Base-by-base conservation (phyloP, 2,329 filamentous ascomycete species). In the Lachnellula hyalina region DNA sequence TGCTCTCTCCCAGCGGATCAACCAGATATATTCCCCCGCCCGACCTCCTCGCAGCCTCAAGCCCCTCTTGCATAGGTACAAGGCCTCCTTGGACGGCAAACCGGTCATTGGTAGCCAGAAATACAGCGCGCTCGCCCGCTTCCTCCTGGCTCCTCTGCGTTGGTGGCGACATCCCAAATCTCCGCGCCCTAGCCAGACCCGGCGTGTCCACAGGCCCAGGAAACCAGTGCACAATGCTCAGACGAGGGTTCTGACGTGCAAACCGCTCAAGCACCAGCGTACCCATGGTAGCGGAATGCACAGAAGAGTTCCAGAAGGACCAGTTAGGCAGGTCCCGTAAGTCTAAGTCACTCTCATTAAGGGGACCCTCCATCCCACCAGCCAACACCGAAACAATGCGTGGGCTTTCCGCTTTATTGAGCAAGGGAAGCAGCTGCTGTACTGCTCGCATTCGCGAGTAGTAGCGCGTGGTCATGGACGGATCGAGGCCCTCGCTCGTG, bases 391-490 rank as follows among this genome's bases (percentile, higher is more conserved):
- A 75, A 34, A 83, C 73, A 14, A 83, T 78, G 12, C 80, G 76
- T 0, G 76, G 73, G 17, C 25, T 38, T 7, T 80, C 68, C 1
- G 65, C 57, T 0, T 69, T 56, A 0, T 78, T 75, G 0, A 86
- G 70, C 0, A 77, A 71, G 0, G 82, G 81, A 12, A 85, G 74
- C 0, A 86, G 73, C 49, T 81, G 79, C 50, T 73, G 51, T 11
- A 77, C 71, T 62, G 83, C 78, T 36, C 78, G 78, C 51, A 78
- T 72, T 15, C 82, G 81, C 1, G 77, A 72, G 67, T 84, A 84
- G 67, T 79, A 79, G 8, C 71, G 70, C 11, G 84, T 71, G 5
- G 75, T 71, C 34, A 74, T 72, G 38, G 75, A 72, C 28, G 73
- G 69, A 48, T 79, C 73, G 1, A 86, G 69, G 0, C 78, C 79